Evolutionary conservation across 164 flowering plant species (phyloP).

Genomic region (Litsea cubeba): DNA sequence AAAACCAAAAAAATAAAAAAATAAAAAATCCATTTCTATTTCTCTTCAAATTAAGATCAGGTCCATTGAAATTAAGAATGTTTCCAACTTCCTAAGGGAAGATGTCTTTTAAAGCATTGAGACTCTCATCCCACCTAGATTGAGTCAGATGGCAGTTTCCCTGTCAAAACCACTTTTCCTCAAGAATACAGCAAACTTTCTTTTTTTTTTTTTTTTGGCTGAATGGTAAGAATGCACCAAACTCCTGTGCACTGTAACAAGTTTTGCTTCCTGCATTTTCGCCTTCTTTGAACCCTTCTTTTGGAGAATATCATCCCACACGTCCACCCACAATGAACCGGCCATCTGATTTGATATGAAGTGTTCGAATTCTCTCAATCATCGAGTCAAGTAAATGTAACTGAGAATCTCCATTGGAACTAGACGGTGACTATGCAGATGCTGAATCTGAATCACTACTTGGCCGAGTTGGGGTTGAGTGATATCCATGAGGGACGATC

Average conservation of each 20-base stretch:
- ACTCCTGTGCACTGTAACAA: constrained; percentile 66
- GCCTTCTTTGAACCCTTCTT: constrained; percentile 51
- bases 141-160: constrained; percentile 73
- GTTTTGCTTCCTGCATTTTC: constrained; percentile 38
- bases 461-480: constrained; percentile 72
- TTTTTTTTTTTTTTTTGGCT: too few relatives aligned
- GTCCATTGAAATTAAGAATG: background rate
- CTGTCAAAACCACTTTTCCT: constrained; percentile 61
- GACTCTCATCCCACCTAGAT: constrained; percentile 70
- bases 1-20: too few relatives aligned
- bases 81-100: constrained; percentile 81
- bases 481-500: constrained; percentile 42
- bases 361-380: constrained; percentile 44
- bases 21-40: background rate
- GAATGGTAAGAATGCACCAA: constrained; percentile 47
- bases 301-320: constrained; percentile 72
- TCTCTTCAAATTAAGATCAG: background rate
- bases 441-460: constrained; percentile 86
- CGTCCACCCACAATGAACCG: constrained; percentile 74
- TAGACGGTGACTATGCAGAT: constrained; percentile 73
- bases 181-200: constrained; percentile 56
- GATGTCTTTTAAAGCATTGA: constrained; percentile 59
- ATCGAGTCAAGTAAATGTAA: constrained; percentile 24
- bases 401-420: constrained; percentile 86
- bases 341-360: constrained; percentile 65